Conservation (phyloP, 441 rosid species). For the Isatis lusitanica region DNA sequence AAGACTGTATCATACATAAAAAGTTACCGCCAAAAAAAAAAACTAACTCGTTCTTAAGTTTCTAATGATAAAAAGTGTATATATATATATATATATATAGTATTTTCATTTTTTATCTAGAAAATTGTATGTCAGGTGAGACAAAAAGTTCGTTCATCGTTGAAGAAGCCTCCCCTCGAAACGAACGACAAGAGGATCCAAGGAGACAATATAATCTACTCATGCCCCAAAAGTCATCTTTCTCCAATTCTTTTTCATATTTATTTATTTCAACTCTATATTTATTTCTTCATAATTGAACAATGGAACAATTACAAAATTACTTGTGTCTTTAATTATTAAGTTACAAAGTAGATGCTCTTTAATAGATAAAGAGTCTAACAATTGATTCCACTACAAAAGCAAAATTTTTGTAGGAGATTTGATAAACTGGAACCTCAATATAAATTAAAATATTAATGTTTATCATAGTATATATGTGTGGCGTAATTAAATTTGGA, state of each 20-base stretch:
- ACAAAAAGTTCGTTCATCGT: conserved; percentile 21
- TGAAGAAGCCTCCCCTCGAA: conserved; percentile 24
- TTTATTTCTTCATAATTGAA: neutral
- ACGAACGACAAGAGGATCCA: conserved; percentile 36
- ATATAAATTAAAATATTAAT: neutral
- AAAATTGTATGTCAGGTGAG: conserved; percentile 2
- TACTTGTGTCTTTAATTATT: conserved; percentile 11
- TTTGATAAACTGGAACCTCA: neutral
- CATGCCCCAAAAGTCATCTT: conserved; percentile 32
- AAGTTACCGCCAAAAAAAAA: neutral
- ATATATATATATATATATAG: neutral
- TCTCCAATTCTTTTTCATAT: conserved; percentile 21
- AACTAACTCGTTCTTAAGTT: neutral
- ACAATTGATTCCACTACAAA: neutral
- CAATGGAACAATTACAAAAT: neutral
- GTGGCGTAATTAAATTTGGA: neutral
- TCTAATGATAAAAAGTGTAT: neutral
- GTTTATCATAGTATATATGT: neutral
- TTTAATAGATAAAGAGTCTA: neutral
- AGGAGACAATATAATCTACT: conserved; percentile 33
- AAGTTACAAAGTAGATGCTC: conserved; percentile 14
- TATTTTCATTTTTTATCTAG: neutral
- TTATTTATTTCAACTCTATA: conserved; percentile 1
- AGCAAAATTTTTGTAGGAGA: neutral
- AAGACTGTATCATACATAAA: neutral